These are phyloP conservation scores for Eudorina sp. DNA, from an alignment of 139 green algal species.

Conservation along the genomic window DNA sequence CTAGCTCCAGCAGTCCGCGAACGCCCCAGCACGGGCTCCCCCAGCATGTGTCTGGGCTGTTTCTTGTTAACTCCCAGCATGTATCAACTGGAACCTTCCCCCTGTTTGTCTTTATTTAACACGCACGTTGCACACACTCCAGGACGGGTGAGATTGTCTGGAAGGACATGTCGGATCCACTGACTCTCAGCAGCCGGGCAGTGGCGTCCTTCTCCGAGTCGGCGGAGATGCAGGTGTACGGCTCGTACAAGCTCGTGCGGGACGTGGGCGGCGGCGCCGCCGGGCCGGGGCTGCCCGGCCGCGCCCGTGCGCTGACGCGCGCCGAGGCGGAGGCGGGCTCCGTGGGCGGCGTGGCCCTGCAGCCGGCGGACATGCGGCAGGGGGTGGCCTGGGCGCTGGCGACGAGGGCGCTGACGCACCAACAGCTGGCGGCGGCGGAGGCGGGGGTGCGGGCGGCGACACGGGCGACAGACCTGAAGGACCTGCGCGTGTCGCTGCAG, in stretches of 20 bases:
- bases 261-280: conserved; percentile 26
- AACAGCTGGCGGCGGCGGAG: conserved; percentile 12
- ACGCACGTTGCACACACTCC: too few relatives aligned
- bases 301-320: neutral
- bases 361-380: conserved; percentile 26
- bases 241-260: conserved; percentile 28
- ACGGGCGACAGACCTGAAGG: conserved; percentile 10
- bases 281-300: neutral
- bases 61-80: too few relatives aligned
- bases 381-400: conserved; percentile 49
- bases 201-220: neutral
- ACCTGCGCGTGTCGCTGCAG: conserved; percentile 48
- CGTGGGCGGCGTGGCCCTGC: conserved; percentile 22
- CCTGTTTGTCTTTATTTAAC: too few relatives aligned
- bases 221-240: conserved; percentile 46
- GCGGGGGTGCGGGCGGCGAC: neutral
- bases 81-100: too few relatives aligned
- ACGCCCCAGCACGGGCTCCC: too few relatives aligned
- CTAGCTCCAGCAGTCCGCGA: too few relatives aligned
- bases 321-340: conserved; percentile 3
- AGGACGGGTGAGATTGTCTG: conserved; percentile 38
- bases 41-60: too few relatives aligned
- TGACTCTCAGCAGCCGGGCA: neutral
- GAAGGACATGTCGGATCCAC: conserved; percentile 16
- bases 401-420: conserved; percentile 20